phyloP scores from a whole-genome alignment of 495 filamentous ascomycete species.

The Talaromyces ruber region DNA sequence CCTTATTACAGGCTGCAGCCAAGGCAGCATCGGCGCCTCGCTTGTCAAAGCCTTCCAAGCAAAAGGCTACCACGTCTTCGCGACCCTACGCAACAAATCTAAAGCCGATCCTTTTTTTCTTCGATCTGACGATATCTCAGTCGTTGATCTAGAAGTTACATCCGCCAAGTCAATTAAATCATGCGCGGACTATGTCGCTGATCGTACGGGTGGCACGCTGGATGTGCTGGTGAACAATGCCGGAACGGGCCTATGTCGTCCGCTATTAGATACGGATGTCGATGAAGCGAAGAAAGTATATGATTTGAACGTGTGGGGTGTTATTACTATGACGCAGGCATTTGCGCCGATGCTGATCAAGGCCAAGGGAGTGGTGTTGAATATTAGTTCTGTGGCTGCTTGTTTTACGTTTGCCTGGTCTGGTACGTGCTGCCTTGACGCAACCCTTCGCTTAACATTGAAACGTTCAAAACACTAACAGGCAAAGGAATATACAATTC shows the following conservation, averaged over 20 bases:
- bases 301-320: constrained; percentile 34
- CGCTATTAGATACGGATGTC: constrained; percentile 26
- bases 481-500: constrained; percentile 15
- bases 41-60: constrained; percentile 28
- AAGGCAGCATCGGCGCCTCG: constrained; percentile 33
- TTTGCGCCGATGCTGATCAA: constrained; percentile 34
- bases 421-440: constrained; percentile 14
- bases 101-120: constrained; percentile 20
- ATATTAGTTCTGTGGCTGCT: constrained; percentile 17
- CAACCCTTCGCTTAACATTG: background rate
- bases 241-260: constrained; percentile 19
- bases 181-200: constrained; percentile 6
- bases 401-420: constrained; percentile 15
- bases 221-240: constrained; percentile 39
- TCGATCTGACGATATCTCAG: constrained; percentile 5
- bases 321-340: constrained; percentile 26
- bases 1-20: constrained; percentile 40
- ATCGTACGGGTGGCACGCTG: constrained; percentile 16
- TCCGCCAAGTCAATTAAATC: constrained; percentile 18
- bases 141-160: constrained; percentile 26
- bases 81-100: constrained; percentile 30
- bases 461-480: background rate
- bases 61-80: constrained; percentile 32
- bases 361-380: constrained; percentile 20
- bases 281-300: constrained; percentile 28